Evolutionary conservation across 1,139 yeast genomes (phyloP), one percentile per base, ranked within the genome.

Genomic region (Yamadazyma atlantica): DNA sequence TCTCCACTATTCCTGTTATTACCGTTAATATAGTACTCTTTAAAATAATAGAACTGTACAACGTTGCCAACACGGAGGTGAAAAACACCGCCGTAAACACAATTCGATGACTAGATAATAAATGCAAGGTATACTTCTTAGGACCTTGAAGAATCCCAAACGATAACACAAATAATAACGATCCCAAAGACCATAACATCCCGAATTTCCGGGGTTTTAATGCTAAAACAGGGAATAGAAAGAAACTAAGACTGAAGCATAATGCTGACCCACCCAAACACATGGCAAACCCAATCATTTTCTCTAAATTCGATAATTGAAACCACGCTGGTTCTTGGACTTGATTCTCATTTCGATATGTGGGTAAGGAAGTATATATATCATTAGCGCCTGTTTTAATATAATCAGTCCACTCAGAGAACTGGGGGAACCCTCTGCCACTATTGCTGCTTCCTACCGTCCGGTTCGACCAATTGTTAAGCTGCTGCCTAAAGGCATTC

Each of bases 71-170:
- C 39, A 88, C 88, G 17, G 88, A 75, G 7, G 84, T 79, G 52
- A 92, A 85, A 60, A 88, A 92, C 25, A 90, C 80, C 5, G 75
- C 56, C 0, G 96, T 82, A 58, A 92, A 92, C 33, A 89, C 82
- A 32, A 90, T 67, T 45, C 98, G 72, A 38, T 81, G 84, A 32
- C 79, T 75, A 2, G 96, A 84, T 6, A 85, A 58, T 47, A 92
- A 71, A 58, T 92, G 98, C 38, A 73, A 66, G 36, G 79, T 49
- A 55, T 89, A 92, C 31, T 85, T 83, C 23, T 81, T 71, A 0
- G 97, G 97, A 0, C 98, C 98, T 64, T 90, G 97, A 23, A 92
- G 64, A 9, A 88, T 79, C 1, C 97, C 97, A 62, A 92, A 92
- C 17, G 96, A 88, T 7, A 87, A 62, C 29, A 92, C 87, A 63